Percentiles rank a stretch among this genome's conserved stretches.
Conservation (phyloP, 2,329 filamentous ascomycete species). For the Paracamarosporium sp. region DNA sequence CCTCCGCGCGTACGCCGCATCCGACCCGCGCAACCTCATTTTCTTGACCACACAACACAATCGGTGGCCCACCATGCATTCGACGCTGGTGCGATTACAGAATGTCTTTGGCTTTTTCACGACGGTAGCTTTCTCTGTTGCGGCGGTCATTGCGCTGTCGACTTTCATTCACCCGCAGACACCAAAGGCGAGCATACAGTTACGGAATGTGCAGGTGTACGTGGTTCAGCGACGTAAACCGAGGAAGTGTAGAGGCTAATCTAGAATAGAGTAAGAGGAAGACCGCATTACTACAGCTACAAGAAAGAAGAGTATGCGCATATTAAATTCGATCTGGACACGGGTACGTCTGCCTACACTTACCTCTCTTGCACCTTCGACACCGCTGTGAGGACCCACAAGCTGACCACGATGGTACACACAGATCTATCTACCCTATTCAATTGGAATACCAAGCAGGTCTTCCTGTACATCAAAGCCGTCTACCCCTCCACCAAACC, state of each 20-base stretch:
- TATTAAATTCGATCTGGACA: constrained; percentile 90
- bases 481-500: constrained; percentile 62
- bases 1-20: constrained; percentile 8
- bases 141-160: constrained; percentile 78
- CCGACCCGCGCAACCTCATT: constrained; percentile 5
- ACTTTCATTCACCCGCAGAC: constrained; percentile 74
- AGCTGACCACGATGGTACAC: neutral
- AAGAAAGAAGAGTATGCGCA: constrained; percentile 97
- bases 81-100: constrained; percentile 81
- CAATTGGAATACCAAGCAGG: constrained; percentile 99
- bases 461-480: constrained; percentile 95
- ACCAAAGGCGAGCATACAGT: constrained; percentile 68
- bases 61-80: constrained; percentile 72
- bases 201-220: constrained; percentile 87
- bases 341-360: constrained; percentile 55
- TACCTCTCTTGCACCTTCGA: no score
- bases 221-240: neutral
- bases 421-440: constrained; percentile 87
- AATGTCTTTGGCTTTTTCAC: constrained; percentile 99
- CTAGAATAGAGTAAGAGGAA: constrained; percentile 75
- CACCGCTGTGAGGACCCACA: no score
- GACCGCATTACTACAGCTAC: constrained; percentile 92
- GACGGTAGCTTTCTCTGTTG: constrained; percentile 84
- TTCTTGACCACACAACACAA: neutral
- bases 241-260: neutral